phyloP scores from a whole-genome alignment of 768 basidiomycete species.

The Tubosaeta brunneosetosa region DNA sequence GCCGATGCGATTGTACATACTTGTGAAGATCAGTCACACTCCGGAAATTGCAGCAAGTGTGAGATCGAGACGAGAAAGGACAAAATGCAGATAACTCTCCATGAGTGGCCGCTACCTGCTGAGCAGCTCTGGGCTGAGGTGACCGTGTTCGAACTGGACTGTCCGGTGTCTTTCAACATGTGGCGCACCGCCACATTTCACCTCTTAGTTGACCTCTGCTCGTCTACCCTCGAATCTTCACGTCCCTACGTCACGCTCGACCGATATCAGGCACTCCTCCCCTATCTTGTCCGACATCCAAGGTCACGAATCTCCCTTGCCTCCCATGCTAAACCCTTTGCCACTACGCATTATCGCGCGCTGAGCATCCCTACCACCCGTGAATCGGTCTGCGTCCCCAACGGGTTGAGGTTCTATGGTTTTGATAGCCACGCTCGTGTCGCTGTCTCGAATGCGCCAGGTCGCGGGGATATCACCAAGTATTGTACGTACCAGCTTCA shows the following conservation, averaged over 20 bases:
- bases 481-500: constrained; percentile 34
- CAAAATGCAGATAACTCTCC: constrained; percentile 29
- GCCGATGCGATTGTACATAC: background rate
- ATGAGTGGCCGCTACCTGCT: constrained; percentile 46
- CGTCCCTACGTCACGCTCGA: constrained; percentile 10
- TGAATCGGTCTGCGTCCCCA: constrained; percentile 26
- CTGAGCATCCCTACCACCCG: constrained; percentile 7
- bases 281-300: constrained; percentile 11
- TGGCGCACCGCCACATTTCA: constrained; percentile 42
- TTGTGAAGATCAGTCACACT: background rate
- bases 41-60: constrained; percentile 28
- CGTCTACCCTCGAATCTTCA: background rate
- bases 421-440: constrained; percentile 22
- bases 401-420: constrained; percentile 29
- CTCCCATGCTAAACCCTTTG: constrained; percentile 20
- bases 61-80: constrained; percentile 8
- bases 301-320: constrained; percentile 20
- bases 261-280: constrained; percentile 7
- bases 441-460: constrained; percentile 14
- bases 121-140: constrained; percentile 16
- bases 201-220: constrained; percentile 36
- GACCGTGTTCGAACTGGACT: constrained; percentile 38
- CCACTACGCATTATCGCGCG: constrained; percentile 11
- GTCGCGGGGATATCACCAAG: constrained; percentile 6
- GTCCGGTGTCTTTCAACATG: constrained; percentile 12